A percentile compares a stretch with the other conserved stretches of the same genome.
Evolutionary conservation across 2,329 filamentous ascomycete genomes (phyloP).

Genomic region (Biscogniauxia marginata): DNA sequence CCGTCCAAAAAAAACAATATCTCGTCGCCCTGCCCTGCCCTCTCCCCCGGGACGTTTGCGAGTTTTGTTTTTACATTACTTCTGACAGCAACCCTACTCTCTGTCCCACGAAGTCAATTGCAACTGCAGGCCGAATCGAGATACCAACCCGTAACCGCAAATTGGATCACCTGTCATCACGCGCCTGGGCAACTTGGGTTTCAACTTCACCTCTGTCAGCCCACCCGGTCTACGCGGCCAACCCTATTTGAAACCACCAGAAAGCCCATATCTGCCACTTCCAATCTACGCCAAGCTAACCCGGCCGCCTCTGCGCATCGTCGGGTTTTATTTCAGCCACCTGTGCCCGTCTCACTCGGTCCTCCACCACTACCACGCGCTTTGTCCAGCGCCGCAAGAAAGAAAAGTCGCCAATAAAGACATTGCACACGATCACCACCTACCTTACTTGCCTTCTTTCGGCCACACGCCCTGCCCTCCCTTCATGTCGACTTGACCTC

Average conservation of each 20-base stretch:
- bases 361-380: background rate
- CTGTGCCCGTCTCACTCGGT: background rate
- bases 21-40: background rate
- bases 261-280: conserved; percentile 3
- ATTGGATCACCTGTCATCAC: background rate
- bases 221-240: conserved; percentile 16
- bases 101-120: too few relatives aligned
- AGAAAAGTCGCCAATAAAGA: background rate
- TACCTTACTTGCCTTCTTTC: conserved; percentile 3
- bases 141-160: too few relatives aligned
- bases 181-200: background rate
- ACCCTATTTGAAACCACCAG: conserved; percentile 25
- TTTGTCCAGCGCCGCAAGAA: background rate
- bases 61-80: background rate
- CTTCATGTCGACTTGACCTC: conserved; percentile 20
- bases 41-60: background rate
- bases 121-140: too few relatives aligned
- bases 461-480: conserved; percentile 1
- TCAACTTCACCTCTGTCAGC: conserved; percentile 1
- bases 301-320: conserved; percentile 3
- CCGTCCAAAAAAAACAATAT: background rate
- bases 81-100: background rate
- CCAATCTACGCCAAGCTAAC: conserved; percentile 2
- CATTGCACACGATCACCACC: conserved; percentile 5
- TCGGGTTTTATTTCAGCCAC: background rate